phyloP scores from a whole-genome alignment of 371 early-diverging fungal species.

The Mortierella sp. region DNA sequence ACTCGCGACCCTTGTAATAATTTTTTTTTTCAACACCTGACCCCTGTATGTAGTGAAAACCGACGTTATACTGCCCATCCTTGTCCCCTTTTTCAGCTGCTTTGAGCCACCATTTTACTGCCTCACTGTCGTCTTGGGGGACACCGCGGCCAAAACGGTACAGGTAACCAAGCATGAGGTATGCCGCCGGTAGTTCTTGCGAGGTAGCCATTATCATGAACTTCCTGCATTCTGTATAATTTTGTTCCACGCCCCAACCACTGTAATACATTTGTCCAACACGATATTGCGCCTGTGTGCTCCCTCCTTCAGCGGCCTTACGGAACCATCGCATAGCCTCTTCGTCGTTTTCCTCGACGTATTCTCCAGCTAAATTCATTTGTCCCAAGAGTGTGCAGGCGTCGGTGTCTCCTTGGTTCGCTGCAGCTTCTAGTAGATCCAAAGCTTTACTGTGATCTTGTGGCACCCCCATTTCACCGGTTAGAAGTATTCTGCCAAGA shows the following conservation, averaged over 20 bases:
- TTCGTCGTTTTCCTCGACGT: conserved; percentile 1
- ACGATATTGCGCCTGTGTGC: conserved; percentile 75
- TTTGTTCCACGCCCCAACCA: conserved; percentile 65
- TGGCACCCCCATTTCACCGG: conserved; percentile 58
- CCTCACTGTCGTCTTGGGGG: conserved; percentile 56
- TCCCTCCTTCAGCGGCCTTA: conserved; percentile 70
- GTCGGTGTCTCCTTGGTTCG: conserved; percentile 53
- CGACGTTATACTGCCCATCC: conserved; percentile 30
- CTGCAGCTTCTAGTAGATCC: conserved; percentile 60
- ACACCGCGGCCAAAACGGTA: conserved; percentile 80
- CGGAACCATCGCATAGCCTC: conserved; percentile 66
- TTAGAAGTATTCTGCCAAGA: conserved; percentile 61
- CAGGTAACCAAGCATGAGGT: conserved; percentile 73
- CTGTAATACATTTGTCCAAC: conserved; percentile 78
- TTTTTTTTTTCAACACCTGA: conserved; percentile 12
- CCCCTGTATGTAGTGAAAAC: conserved; percentile 16
- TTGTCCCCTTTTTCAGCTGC: conserved; percentile 24
- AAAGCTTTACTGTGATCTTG: conserved; percentile 59
- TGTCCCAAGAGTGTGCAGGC: conserved; percentile 2
- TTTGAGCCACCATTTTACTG: conserved; percentile 17
- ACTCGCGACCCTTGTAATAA: conserved; percentile 18
- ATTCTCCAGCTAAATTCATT: conserved; percentile 8
- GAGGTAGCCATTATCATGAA: conserved; percentile 5
- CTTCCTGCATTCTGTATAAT: neutral
- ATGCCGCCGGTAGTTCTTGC: neutral